Base-by-base conservation (phyloP, 176 grass and related monocot species). In the Saccharum officinarum region DNA sequence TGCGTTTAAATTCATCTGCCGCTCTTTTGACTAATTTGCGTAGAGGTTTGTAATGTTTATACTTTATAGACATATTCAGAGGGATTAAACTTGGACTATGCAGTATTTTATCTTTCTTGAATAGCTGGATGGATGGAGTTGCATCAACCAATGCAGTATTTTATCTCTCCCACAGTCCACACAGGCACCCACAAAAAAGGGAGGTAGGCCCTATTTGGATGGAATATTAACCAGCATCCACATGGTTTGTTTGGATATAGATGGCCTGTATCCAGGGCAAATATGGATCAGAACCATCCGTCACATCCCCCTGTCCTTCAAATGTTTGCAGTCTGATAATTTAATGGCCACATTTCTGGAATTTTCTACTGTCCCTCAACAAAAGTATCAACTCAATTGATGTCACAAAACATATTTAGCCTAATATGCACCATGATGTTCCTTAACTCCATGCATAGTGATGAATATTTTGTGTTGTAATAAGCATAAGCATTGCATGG, bases 401-500 rank as follows among this genome's bases (percentile, higher is more conserved):
- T 57, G 17, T 7, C 4, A 6, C 31, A 37, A 22, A 49, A 22
- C 42, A 20, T 22, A 69, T 80, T 47, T 69, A 52, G 11, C 64
- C 3, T 81, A 69, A 8, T 52, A 69, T 52, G 54, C 67, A 52
- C 11, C 31, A 5, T 13, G 23, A 69, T 13, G 52, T 31, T 55
- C 26, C 63, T 6, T 68, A 20, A 67, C 10, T 37, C 41, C 30
- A 25, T 47, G 42, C 20, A 23, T 42, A 71, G 33, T 45, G 12
- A 60, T 90, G 11, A 8, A 41, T 46, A 75, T 64, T 84, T 75
- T 75, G 33, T 37, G 42, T 79, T 71, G 25, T 62, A 69, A 55
- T 16, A 61, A 4, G 85, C 40, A 47, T 28, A 82, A 8, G 16
- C n/a, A 23, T 28, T 45, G 76, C 18, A 30, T 74, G 49, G 31